Evolutionary conservation across 192 early-diverging fungal species (phyloP), one percentile per base, ranked within the genome.

Genomic region (Gonapodya prolifera): DNA sequence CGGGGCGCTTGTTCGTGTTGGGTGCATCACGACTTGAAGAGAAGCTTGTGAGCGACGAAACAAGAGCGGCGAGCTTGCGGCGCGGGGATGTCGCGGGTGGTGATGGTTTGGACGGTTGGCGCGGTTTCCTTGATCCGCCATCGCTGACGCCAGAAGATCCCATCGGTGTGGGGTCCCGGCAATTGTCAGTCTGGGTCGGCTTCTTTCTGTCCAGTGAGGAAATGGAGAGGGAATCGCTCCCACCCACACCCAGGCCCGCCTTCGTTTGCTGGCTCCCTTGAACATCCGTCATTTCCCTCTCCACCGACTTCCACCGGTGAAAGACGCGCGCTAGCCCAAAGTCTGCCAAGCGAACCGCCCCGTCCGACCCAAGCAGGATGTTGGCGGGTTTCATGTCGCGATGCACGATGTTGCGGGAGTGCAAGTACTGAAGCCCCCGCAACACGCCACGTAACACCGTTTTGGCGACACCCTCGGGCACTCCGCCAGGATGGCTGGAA

Each of bases 371-470:
- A 34, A 76, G 33, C 70, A 76, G 70, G 2, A 76, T 76, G 70
- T 76, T 76, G 17, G 76, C 76, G 30, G 76, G 76, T 35, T 76
- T 76, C 31, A 76, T 76, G 34, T 76, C 76, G 31, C 76, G 31
- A 71, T 76, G 76, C 0, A 76, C 76, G 70, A 76, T 76, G 1
- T 30, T 34, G 2, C 45, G 45, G 8, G 2, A 16, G 45, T 61
- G 45, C 45, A 61, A 16, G 23, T 61, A 23, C 45, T 61, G 8
- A 16, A 61, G 45, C 2, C 45, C 45, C 17, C 35, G 32, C 32
- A 33, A 33, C 8, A 76, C 34, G 0, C 33, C 35, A 16, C 33
- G 75, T 29, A 76, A 0, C 2, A 76, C 35, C 16, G 34, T 13
- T 17, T 35, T 33, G 29, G 75, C 75, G 31, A 35, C 33, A 2